Evolutionary conservation across 1,284 basidiomycete species (phyloP), one percentile per base, ranked within the genome.

Genomic region (Vanrija pseudolonga): DNA sequence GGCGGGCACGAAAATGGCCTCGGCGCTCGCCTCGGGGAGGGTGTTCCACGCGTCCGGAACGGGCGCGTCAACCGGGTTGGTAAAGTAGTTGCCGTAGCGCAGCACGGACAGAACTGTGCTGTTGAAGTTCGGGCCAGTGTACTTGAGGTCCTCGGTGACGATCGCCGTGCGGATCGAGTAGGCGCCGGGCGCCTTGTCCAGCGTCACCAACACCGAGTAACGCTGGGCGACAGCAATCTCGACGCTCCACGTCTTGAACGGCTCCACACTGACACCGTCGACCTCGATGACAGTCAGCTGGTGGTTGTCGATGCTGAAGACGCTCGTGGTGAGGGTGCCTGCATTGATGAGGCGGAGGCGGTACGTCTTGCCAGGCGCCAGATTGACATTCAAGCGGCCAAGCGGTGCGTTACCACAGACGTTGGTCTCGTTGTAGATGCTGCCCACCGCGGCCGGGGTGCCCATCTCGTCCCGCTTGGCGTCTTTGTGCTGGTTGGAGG

Each of bases 281-380:
- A 57, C 62, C 43, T 67, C 65, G 36, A 67, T 52, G 17, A 67
- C 58, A 3, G 55, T 56, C 18, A 67, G 46, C 19, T 50, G 52
- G 45, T 67, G 65, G 20, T 53, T 56, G 43, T 67, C 65, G 45
- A 67, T 57, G 42, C 50, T 53, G 51, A 66, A 63, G 15, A 22
- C 37, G 26, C 55, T 46, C 7, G 55, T 44, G 32, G 61, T 41
- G 46, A 66, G 60, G n/a, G 64, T 47, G 11, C 81, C 81, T 2
- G 80, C 71, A 44, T 81, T 78, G 54, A 84, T 76, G 39, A 84
- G 63, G 3, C 83, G 79, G 67, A 84, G 78, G 14, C 83, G 78
- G 62, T 82, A 80, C 14, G 75, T 72, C 51, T 74, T 72, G 51
- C 64, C 61, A 32, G 72, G 66, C 11, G 65, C 53, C 32, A 70